These are phyloP conservation scores for Immersiella caudata DNA, from an alignment of 495 filamentous ascomycete genomes.

Conservation along the genomic window DNA sequence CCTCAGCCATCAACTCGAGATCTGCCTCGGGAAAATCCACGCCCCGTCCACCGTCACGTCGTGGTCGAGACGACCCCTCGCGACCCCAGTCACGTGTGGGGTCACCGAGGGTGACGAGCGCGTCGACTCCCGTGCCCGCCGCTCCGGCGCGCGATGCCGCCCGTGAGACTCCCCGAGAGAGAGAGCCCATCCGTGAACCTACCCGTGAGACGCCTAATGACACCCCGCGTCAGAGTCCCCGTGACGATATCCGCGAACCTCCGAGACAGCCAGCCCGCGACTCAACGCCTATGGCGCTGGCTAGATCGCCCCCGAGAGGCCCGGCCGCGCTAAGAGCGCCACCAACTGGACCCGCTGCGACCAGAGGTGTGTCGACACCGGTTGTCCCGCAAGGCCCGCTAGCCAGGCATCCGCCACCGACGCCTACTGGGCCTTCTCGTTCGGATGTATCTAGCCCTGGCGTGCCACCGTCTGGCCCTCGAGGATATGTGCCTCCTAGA, in stretches of 20 bases:
- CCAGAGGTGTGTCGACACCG: conserved; percentile 42
- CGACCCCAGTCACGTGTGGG: conserved; percentile 42
- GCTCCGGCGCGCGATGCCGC: conserved; percentile 29
- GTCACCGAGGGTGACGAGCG: conserved; percentile 26
- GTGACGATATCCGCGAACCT: conserved; percentile 23
- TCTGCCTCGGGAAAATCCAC: conserved; percentile 48
- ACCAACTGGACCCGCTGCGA: conserved; percentile 49
- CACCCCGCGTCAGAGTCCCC: conserved; percentile 18
- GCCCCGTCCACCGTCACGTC: conserved; percentile 43
- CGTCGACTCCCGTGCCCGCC: conserved; percentile 34
- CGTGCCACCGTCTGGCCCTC: conserved; percentile 49
- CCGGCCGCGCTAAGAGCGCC: conserved; percentile 51
- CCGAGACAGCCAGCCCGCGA: conserved; percentile 33
- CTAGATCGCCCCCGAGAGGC: conserved; percentile 49
- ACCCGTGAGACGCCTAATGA: conserved; percentile 20
- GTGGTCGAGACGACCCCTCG: conserved; percentile 48
- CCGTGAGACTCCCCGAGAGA: conserved; percentile 36
- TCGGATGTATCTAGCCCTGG: conserved; percentile 42
- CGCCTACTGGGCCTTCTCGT: conserved; percentile 36
- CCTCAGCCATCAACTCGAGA: conserved; percentile 47
- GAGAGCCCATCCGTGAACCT: conserved; percentile 17
- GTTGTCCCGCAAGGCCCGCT: conserved; percentile 35
- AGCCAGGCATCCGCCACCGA: conserved; percentile 36
- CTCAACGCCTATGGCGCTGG: conserved; percentile 22
- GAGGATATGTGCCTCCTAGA: conserved; percentile 48